Evolutionary conservation across 768 basidiomycete genomes (phyloP).

Genomic region (Solioccasus polychromus): DNA sequence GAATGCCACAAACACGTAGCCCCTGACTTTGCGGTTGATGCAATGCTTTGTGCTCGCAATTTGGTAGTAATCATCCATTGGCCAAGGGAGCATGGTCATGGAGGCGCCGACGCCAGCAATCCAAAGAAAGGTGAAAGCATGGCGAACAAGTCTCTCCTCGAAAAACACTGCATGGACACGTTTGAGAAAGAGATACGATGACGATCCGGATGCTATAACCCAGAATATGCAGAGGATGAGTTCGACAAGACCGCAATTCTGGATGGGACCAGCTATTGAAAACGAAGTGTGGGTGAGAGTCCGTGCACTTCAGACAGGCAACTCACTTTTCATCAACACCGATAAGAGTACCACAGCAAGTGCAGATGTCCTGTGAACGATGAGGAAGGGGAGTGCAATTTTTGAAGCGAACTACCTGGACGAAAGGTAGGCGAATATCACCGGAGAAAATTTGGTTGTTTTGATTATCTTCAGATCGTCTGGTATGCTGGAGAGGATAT

Average conservation of each 20-base stretch:
- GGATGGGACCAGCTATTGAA: constrained; percentile 21
- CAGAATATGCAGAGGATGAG: constrained; percentile 14
- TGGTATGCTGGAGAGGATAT: constrained; percentile 24
- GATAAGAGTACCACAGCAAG: constrained; percentile 19
- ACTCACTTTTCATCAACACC: constrained; percentile 19
- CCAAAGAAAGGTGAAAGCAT: constrained; percentile 33
- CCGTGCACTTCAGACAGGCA: not conserved
- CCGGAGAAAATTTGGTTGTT: constrained; percentile 11
- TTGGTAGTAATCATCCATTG: constrained; percentile 20
- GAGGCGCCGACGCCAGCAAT: constrained; percentile 26
- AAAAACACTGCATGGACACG: constrained; percentile 37
- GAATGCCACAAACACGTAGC: constrained; percentile 26
- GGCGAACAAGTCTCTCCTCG: constrained; percentile 15
- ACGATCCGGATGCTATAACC: constrained; percentile 24
- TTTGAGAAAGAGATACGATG: constrained; percentile 37
- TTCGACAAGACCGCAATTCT: constrained; percentile 17
- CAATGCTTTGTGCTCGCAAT: constrained; percentile 36
- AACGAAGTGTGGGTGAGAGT: not conserved
- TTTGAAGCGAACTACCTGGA: constrained; percentile 16
- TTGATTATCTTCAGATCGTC: constrained; percentile 18
- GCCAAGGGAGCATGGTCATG: constrained; percentile 25
- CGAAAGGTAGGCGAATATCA: constrained; percentile 21
- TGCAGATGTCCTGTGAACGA: constrained; percentile 13
- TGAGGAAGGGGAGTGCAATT: constrained; percentile 1
- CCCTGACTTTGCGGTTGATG: constrained; percentile 18